phyloP scores from a whole-genome alignment of 2,329 filamentous ascomycete species.

The Aspergillus jensenii region DNA sequence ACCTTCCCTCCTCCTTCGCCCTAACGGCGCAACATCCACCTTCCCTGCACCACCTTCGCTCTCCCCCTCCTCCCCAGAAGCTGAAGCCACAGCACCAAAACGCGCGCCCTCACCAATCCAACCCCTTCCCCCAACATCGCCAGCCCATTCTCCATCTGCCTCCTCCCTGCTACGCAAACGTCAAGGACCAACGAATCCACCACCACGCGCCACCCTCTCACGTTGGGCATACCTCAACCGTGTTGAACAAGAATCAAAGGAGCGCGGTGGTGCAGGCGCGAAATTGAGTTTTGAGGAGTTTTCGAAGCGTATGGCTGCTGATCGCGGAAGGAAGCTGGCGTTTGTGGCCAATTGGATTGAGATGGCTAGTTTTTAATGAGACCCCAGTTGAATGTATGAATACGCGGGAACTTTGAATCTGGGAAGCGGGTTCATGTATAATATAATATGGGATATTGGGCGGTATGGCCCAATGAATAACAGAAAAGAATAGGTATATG shows the following conservation, averaged over 20 bases:
- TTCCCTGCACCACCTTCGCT: constrained; percentile 33
- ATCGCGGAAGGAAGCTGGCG: constrained; percentile 67
- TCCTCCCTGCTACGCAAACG: constrained; percentile 11
- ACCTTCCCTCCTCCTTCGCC: constrained; percentile 40
- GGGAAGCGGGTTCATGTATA: neutral
- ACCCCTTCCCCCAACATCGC: constrained; percentile 25
- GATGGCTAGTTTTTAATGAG: constrained; percentile 57
- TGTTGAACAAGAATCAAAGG: constrained; percentile 66
- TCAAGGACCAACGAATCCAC: constrained; percentile 18
- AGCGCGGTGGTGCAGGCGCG: constrained; percentile 72
- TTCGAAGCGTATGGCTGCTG: constrained; percentile 68
- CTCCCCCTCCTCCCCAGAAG: constrained; percentile 31
- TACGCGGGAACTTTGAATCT: neutral
- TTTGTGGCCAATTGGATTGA: constrained; percentile 93
- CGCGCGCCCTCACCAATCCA: constrained; percentile 35
- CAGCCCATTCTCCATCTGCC: constrained; percentile 1
- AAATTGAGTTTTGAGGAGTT: constrained; percentile 79
- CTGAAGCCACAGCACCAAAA: constrained; percentile 35
- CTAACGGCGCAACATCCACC: constrained; percentile 31
- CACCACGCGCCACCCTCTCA: constrained; percentile 38
- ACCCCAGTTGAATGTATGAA: neutral
- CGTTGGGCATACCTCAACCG: constrained; percentile 56
- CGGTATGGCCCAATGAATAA: neutral
- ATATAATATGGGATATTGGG: neutral
- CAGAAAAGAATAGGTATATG: neutral